phyloP scores from a whole-genome alignment of 1,284 basidiomycete genomes.

The Cutaneotrichosporon sp. region DNA sequence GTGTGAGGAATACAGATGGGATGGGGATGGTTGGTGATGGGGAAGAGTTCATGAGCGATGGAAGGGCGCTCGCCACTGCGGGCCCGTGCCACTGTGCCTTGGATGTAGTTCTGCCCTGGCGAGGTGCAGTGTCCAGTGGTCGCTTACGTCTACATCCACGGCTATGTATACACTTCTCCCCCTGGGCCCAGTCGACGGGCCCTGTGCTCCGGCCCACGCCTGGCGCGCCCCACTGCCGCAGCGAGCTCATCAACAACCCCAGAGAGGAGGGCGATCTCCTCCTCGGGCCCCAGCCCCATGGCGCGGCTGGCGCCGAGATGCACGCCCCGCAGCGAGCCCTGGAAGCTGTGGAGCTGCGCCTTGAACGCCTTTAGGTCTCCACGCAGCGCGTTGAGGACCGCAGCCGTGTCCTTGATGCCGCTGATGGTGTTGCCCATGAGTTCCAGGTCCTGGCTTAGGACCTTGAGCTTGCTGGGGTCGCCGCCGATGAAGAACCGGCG shows the following conservation, averaged over 20 bases:
- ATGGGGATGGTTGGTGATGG: too few species aligned
- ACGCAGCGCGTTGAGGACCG: conserved; percentile 33
- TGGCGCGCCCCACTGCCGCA: conserved; percentile 18
- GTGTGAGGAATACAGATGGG: too few species aligned
- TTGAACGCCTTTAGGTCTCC: conserved; percentile 36
- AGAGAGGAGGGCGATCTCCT: conserved; percentile 35
- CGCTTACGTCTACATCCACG: too few species aligned
- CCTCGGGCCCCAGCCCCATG: conserved; percentile 35
- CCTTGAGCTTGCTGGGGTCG: conserved; percentile 34
- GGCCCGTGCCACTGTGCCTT: too few species aligned
- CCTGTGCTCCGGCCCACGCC: conserved; percentile 16
- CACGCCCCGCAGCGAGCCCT: conserved; percentile 46
- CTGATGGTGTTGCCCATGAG: conserved; percentile 36
- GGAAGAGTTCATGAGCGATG: too few species aligned
- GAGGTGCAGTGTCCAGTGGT: too few species aligned
- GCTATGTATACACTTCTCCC: too few species aligned
- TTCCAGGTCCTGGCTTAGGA: conserved; percentile 37
- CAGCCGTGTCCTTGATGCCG: conserved; percentile 29
- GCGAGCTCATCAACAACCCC: conserved; percentile 23
- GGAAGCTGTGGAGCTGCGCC: conserved; percentile 43
- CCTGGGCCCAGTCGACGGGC: too few species aligned
- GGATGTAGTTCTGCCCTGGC: too few species aligned
- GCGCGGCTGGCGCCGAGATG: conserved; percentile 37
- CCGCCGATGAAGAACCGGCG: conserved; percentile 43
- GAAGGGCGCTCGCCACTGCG: too few species aligned